Evolutionary conservation across 768 basidiomycete species (phyloP).

Genomic region (Imleria badia): DNA sequence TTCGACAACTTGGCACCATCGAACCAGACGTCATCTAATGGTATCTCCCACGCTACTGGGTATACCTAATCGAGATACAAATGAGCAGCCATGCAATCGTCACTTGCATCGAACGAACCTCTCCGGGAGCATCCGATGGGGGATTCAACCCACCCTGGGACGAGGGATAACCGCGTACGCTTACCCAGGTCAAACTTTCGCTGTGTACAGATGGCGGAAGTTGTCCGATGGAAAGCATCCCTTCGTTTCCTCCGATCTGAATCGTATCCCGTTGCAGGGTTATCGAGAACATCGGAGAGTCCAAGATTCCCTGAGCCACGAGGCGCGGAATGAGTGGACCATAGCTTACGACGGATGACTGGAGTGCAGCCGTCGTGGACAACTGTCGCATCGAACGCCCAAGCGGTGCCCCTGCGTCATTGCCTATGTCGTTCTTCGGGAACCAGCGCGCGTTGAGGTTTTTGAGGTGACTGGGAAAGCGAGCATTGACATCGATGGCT

Average conservation of each 20-base stretch:
- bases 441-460: constrained; percentile 24
- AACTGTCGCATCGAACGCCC: constrained; percentile 8
- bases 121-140: constrained; percentile 55
- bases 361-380: constrained; percentile 27
- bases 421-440: constrained; percentile 1
- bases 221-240: constrained; percentile 64
- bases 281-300: constrained; percentile 51
- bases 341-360: constrained; percentile 42
- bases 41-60: constrained; percentile 71
- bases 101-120: constrained; percentile 42
- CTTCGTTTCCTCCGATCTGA: constrained; percentile 66
- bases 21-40: constrained; percentile 68
- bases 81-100: constrained; percentile 2
- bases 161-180: constrained; percentile 53
- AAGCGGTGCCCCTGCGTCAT: background rate
- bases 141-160: constrained; percentile 54
- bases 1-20: constrained; percentile 61
- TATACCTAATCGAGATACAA: constrained; percentile 40
- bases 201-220: constrained; percentile 51
- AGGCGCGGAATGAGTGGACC: constrained; percentile 51
- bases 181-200: constrained; percentile 62
- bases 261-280: constrained; percentile 69
- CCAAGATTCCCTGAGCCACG: constrained; percentile 36
- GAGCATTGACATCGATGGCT: background rate
- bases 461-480: constrained; percentile 2